Base-by-base conservation (phyloP, 2,329 filamentous ascomycete genomes). In the Huntiella omanensis region DNA sequence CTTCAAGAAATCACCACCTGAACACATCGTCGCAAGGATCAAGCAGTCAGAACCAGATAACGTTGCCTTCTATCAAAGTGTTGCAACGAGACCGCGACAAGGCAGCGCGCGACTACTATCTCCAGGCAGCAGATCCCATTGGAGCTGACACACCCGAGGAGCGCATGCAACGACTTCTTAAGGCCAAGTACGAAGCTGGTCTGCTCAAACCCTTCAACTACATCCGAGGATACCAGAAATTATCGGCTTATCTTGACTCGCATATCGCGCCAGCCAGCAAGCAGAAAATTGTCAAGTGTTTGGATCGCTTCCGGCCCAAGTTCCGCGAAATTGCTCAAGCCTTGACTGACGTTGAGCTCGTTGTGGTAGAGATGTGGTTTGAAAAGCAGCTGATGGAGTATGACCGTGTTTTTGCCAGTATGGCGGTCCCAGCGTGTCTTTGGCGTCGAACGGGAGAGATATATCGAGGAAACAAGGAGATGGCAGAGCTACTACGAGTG, bases 351-450 rank as follows among this genome's bases (percentile, higher is more conserved):
- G 83, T 95, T 59, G 85, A 98, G 61, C 74, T 98, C 19, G 80
- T 96, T 22, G 77, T 87, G 49, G 88, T 96, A 8, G 91, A 98
- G 63, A 95, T 96, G 85, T 96, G 91, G 88, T 96, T 98, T 58
- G 91, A 98, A 62, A 77, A 82, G 56, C 91, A 83, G 52, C 65
- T 98, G 54, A 91, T 96, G 82, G 91, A 96, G 59, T 96, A 96
- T 56, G 91, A 98, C 57, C 84, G 91, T 32, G 87, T 98, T 1
- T 98, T 98, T 65, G 91, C 91, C 2, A 93, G 86, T 60, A 98
- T 98, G 91, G 91, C 91, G 2, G 88, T 98, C 51, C 91, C 91
- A 0, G 91, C 91, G 11, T 98, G 91, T 62, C 93, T 88, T 60
- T 98, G 91, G 91, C 73, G 91, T 56, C 73, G 91, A 56, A 98